Evolutionary conservation across 495 filamentous ascomycete species (phyloP), one percentile per base, ranked within the genome.

Genomic region (Aspergillus taichungensis): DNA sequence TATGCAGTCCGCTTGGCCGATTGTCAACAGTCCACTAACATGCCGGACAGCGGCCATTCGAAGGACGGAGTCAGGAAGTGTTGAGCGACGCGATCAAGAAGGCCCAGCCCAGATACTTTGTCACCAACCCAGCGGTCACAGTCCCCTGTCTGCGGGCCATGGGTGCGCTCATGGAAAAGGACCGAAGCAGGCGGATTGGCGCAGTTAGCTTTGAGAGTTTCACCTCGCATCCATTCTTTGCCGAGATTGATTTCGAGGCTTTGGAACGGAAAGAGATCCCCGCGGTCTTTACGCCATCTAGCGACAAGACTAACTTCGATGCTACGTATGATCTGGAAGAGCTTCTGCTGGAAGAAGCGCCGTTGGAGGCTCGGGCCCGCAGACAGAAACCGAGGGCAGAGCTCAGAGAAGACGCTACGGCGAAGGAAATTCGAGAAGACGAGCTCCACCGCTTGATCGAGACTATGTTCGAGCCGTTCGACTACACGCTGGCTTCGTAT

Each of bases 281-380:
- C 40, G 91, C 92, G 0, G 79, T 97, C 0, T 98, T 98, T 67
- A 73, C 79, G 14, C 92, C 92, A 6, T 94, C 90, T 1, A 85
- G 87, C 39, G 92, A 98, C 40, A 98, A 98, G 75, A 95, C 94
- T 6, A 98, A 98, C 63, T 98, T 98, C 50, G 92, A 98, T 66
- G 92, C 92, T 5, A 98, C 92, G 1, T 98, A 98, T 59, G 92
- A 98, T 65, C 64, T 98, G 43, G 92, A 98, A 59, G 92, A 98
- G 61, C 66, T 98, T 27, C 66, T 98, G 14, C 66, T 98, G 38
- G 94, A 98, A 66, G 92, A 98, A 61, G 94, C 92, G 24, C 92
- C 92, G 9, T 69, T 98, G 5, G 92, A 98, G 64, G 92, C 94
- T 30, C 73, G 92, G 50, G 87, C 92, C 34, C 79, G 92, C 49